Conservation (phyloP, 805 yeast species). For the Kodamaea leandrae region DNA sequence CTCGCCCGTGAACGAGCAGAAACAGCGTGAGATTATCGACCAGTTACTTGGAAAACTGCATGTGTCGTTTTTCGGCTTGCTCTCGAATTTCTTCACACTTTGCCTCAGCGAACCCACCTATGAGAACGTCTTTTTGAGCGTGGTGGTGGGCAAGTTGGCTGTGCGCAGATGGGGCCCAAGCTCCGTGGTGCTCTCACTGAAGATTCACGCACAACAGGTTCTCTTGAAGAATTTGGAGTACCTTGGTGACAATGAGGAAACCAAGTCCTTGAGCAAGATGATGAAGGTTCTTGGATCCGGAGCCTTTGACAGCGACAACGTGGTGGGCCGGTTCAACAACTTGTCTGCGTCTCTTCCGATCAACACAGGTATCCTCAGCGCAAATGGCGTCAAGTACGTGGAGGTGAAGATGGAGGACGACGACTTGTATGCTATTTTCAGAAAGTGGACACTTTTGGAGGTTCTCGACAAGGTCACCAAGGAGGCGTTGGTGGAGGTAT, state of each 20-base stretch:
- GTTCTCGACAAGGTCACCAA: constrained; percentile 32
- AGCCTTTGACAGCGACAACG: constrained; percentile 26
- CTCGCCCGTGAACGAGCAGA: neutral
- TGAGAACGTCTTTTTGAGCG: constrained; percentile 32
- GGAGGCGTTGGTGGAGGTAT: constrained; percentile 22
- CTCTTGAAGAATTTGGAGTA: constrained; percentile 31
- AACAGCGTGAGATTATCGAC: neutral
- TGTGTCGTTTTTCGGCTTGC: neutral
- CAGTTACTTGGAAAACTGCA: neutral
- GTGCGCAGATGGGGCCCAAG: constrained; percentile 13
- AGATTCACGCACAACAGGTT: constrained; percentile 15
- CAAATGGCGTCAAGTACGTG: constrained; percentile 27
- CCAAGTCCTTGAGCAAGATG: constrained; percentile 23
- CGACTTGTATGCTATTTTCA: constrained; percentile 26
- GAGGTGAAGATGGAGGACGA: constrained; percentile 22
- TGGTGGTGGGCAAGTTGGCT: constrained; percentile 29
- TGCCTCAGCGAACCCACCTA: constrained; percentile 29
- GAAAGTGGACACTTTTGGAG: constrained; percentile 38
- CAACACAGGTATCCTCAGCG: constrained; percentile 15
- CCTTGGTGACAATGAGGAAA: constrained; percentile 23
- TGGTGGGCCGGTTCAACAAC: constrained; percentile 26
- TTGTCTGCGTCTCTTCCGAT: constrained; percentile 21
- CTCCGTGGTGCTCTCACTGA: neutral
- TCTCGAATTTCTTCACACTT: constrained; percentile 24
- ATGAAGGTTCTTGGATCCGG: constrained; percentile 32